Conservation (phyloP, 306 rosid genomes). For the Fagus crenata region DNA sequence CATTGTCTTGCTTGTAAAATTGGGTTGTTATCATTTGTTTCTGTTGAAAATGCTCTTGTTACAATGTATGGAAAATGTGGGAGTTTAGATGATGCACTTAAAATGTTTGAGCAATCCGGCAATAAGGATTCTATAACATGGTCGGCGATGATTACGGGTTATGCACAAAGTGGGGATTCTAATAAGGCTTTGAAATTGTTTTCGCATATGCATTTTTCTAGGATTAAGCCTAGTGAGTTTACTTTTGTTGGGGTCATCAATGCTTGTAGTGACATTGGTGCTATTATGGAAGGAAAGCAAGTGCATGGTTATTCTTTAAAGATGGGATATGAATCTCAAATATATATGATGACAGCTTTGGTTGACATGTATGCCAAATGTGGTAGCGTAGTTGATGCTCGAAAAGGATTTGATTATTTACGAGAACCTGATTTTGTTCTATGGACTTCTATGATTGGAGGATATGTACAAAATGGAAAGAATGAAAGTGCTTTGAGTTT, state of each 20-base stretch:
- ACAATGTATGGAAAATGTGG: slow-evolving; percentile 78
- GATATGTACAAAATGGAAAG: slow-evolving; percentile 61
- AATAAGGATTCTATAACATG: slow-evolving; percentile 71
- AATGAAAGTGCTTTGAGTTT: too few species aligned
- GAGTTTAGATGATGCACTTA: slow-evolving; percentile 63
- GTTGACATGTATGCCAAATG: slow-evolving; percentile 88
- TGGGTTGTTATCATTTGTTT: slow-evolving; percentile 55
- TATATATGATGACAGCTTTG: slow-evolving; percentile 71
- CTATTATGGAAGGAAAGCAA: slow-evolving; percentile 63
- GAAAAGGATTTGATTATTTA: slow-evolving; percentile 62
- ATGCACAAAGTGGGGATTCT: slow-evolving; percentile 75
- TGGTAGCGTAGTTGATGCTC: slow-evolving; percentile 43
- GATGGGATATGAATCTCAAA: too few species aligned
- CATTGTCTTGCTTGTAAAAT: slow-evolving; percentile 55
- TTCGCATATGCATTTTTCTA: slow-evolving; percentile 57
- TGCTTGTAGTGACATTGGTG: slow-evolving; percentile 67
- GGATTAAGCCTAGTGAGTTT: slow-evolving; percentile 54
- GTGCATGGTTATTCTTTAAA: slow-evolving; percentile 65
- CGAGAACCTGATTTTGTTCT: slow-evolving; percentile 70
- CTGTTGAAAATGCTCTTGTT: slow-evolving; percentile 69
- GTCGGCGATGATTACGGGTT: slow-evolving; percentile 81
- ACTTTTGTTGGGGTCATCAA: slow-evolving; percentile 74
- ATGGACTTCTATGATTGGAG: slow-evolving; percentile 80
- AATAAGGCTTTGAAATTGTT: slow-evolving; percentile 56
- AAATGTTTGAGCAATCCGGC: slow-evolving; percentile 51